Percentiles rank a stretch among this genome's conserved stretches.
Conservation (phyloP, 2,329 filamentous ascomycete species). For the Xylaria sp. region DNA sequence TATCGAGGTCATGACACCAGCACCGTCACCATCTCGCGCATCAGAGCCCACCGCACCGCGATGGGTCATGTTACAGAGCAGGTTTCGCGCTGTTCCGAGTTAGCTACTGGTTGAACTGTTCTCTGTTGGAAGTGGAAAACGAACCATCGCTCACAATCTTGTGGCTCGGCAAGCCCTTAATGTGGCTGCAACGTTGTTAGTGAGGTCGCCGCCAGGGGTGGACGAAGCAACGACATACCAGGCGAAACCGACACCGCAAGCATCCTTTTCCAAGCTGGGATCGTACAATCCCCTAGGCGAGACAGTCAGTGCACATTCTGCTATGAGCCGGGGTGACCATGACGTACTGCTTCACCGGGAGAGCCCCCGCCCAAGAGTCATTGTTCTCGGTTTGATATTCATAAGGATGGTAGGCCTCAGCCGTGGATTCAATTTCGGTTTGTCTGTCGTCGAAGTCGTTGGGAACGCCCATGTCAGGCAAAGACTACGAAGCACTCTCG, state of each 20-base stretch:
- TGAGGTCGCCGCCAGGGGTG: constrained; percentile 17
- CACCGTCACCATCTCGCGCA: constrained; percentile 95
- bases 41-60: constrained; percentile 97
- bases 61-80: constrained; percentile 99
- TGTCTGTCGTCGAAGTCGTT: constrained; percentile 73
- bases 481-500: constrained; percentile 42
- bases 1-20: constrained; percentile 99
- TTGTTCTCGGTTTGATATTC: constrained; percentile 89
- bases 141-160: constrained; percentile 98
- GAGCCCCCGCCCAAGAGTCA: constrained; percentile 86
- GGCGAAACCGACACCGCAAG: constrained; percentile 98
- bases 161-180: constrained; percentile 96
- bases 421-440: constrained; percentile 64
- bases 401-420: constrained; percentile 71
- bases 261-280: constrained; percentile 96
- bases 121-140: constrained; percentile 39
- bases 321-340: not conserved
- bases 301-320: constrained; percentile 25
- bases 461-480: constrained; percentile 72
- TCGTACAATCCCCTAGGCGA: constrained; percentile 80
- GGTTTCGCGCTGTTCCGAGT: constrained; percentile 72
- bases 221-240: constrained; percentile 62
- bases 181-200: constrained; percentile 67
- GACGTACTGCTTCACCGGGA: constrained; percentile 88
- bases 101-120: constrained; percentile 32